These are phyloP conservation scores for Byssothecium circinans DNA, from an alignment of 2,329 filamentous ascomycete species.

Conservation along the genomic window DNA sequence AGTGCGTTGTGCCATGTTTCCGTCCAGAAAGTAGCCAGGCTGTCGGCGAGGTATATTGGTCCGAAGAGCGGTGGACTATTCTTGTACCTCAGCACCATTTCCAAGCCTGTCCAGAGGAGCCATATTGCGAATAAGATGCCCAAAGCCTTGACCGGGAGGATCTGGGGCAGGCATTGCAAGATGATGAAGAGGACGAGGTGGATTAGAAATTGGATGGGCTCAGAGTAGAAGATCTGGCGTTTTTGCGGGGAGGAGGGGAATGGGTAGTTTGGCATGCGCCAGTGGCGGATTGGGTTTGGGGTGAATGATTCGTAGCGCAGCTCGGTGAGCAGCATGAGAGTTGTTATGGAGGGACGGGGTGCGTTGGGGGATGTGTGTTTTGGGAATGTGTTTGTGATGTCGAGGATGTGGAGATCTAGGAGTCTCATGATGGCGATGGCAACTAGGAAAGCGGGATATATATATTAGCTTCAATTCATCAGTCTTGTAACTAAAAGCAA, in stretches of 20 bases:
- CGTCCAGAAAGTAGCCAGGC: constrained; percentile 37
- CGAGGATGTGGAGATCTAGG: constrained; percentile 47
- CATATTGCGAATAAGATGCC: constrained; percentile 46
- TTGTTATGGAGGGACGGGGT: constrained; percentile 9
- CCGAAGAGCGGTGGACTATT: constrained; percentile 44
- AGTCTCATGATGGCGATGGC: constrained; percentile 46
- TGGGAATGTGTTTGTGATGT: constrained; percentile 37
- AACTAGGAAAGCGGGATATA: no score
- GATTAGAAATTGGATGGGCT: constrained; percentile 39
- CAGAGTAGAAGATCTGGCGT: constrained; percentile 43
- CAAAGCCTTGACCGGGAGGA: constrained; percentile 39
- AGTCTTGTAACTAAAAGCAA: no score
- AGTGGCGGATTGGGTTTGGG: constrained; percentile 43
- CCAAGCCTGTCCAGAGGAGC: constrained; percentile 45
- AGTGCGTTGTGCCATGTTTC: constrained; percentile 50
- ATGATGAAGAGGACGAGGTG: constrained; percentile 38
- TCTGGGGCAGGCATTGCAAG: constrained; percentile 43
- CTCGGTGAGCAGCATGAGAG: constrained; percentile 44
- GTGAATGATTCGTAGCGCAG: constrained; percentile 49
- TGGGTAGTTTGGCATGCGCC: constrained; percentile 31
- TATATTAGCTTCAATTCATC: not conserved
- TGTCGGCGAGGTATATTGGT: constrained; percentile 43
- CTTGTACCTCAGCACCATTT: constrained; percentile 43
- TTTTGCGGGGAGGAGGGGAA: constrained; percentile 39
- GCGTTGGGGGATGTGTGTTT: constrained; percentile 30